These are phyloP conservation scores for Luvunga scandens DNA, from an alignment of 345 rosid genomes.

Conservation along the genomic window DNA sequence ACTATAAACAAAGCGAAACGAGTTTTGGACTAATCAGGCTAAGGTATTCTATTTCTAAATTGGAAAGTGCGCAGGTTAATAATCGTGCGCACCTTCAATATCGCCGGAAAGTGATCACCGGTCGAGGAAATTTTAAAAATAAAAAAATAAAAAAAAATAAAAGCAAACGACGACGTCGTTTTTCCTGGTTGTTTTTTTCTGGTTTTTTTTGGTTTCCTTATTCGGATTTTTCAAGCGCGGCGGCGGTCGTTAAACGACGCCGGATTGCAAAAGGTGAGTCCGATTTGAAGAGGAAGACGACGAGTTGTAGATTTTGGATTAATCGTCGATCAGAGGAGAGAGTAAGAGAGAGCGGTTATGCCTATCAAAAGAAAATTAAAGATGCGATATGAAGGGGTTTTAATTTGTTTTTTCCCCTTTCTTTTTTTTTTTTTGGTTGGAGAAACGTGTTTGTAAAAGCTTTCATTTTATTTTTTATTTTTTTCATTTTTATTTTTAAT, in stretches of 20 bases:
- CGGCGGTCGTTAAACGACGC: slow-evolving; percentile 23
- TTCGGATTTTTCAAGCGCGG: slow-evolving; percentile 13
- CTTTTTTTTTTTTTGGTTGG: slow-evolving; percentile 13
- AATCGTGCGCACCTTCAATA: slow-evolving; percentile 46
- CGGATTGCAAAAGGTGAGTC: slow-evolving; percentile 28
- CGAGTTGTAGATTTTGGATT: slow-evolving; percentile 41
- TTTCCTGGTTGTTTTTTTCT: slow-evolving; percentile 1
- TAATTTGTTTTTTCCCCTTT: neutral
- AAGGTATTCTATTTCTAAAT: slow-evolving; percentile 10
- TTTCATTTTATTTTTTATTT: neutral
- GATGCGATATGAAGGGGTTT: slow-evolving; percentile 16
- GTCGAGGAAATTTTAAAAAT: slow-evolving; percentile 17
- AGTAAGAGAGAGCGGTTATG: slow-evolving; percentile 11
- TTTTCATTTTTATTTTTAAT: neutral
- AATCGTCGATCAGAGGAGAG: slow-evolving; percentile 52
- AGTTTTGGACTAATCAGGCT: slow-evolving; percentile 26
- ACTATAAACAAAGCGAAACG: slow-evolving; percentile 16
- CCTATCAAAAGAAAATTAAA: neutral
- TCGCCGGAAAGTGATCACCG: slow-evolving; percentile 54
- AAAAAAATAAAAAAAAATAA: neutral
- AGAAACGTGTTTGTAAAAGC: slow-evolving; percentile 26
- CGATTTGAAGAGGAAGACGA: slow-evolving; percentile 35
- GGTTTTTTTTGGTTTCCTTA: slow-evolving; percentile 1
- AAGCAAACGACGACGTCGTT: slow-evolving; percentile 15
- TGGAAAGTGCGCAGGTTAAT: slow-evolving; percentile 41